phyloP scores from a whole-genome alignment of 805 yeast species.

The Lipomyces mesembrius region DNA sequence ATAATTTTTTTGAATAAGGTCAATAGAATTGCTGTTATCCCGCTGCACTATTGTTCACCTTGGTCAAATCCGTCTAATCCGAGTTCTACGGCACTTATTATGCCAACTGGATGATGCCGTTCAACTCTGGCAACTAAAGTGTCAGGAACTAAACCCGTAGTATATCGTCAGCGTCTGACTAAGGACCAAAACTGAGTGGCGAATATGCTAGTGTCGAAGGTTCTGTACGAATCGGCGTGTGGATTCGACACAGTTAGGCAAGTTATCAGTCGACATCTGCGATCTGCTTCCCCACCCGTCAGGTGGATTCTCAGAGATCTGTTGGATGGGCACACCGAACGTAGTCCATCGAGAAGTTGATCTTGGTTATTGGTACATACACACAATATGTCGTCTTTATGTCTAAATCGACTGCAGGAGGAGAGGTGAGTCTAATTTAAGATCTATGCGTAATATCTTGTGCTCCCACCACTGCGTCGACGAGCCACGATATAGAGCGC shows the following conservation, averaged over 20 bases:
- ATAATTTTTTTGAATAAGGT: neutral
- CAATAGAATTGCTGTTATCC: neutral
- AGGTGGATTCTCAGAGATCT: too few relatives aligned
- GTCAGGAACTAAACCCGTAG: neutral
- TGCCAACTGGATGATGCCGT: neutral
- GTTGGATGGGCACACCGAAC: too few relatives aligned
- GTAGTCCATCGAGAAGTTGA: neutral
- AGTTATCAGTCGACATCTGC: too few relatives aligned
- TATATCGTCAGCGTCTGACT: neutral
- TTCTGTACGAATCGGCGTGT: too few relatives aligned
- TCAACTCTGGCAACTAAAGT: neutral
- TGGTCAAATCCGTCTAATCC: neutral
- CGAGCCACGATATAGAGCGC: neutral
- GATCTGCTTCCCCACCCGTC: too few relatives aligned
- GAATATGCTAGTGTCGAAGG: neutral
- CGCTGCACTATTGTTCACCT: neutral
- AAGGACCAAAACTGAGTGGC: neutral
- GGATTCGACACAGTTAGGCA: neutral
- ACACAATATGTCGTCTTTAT: constrained; percentile 57
- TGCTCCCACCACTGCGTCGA: neutral
- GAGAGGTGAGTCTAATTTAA: constrained; percentile 59
- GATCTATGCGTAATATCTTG: neutral
- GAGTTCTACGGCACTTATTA: neutral
- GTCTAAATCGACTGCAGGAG: constrained; percentile 84
- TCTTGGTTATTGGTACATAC: neutral